Evolutionary conservation across 345 rosid genomes (phyloP), one percentile per base, ranked within the genome.

Genomic region (Eucalyptus urophylla): DNA sequence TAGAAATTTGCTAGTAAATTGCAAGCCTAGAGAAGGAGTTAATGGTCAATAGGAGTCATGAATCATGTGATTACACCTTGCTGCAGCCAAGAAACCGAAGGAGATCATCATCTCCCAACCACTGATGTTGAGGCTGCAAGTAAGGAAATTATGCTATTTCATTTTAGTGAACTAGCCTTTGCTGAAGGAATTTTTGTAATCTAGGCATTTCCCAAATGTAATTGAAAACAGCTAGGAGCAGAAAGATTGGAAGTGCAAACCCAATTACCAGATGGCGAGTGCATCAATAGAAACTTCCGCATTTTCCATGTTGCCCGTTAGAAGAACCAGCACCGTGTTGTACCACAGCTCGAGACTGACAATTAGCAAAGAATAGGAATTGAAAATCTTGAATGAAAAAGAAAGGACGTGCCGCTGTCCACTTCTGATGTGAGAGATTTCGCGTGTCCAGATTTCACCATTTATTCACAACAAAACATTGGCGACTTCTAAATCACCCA

Each of bases 71-170:
- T 45, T 60, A 13, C 44, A 96, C 99, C 97, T 94, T 87, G 95
- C 95, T 76, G 99, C 97, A 81, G 95, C 97, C 87, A 94, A 90
- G 92, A 97, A 96, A 9, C 99, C 99, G n/a, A 97, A 92, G 1
- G 96, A 94, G 89, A 97, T 93, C 98, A 97, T 96, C 96, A 96
- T 95, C 88, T 96, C 98, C 92, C 95, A 91, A 54, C 95, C 97
- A 91, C 89, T 96, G 90, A 96, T 94, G 91, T 92, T 95, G 88
- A 96, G 87, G 91, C 99, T 96, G 93, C 47, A 76, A 76, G 83
- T 21, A 76, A 21, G 0, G 47, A 76, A 76, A 76, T 76, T 76
- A 76, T 76, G 45, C 27, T 11, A 21, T 37, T 37, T 76, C 83
- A 76, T 40, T 21, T 76, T 76, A 0, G 14, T 37, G 81, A 19